Base-by-base conservation (phyloP, 345 rosid species). In the Adansonia digitata region DNA sequence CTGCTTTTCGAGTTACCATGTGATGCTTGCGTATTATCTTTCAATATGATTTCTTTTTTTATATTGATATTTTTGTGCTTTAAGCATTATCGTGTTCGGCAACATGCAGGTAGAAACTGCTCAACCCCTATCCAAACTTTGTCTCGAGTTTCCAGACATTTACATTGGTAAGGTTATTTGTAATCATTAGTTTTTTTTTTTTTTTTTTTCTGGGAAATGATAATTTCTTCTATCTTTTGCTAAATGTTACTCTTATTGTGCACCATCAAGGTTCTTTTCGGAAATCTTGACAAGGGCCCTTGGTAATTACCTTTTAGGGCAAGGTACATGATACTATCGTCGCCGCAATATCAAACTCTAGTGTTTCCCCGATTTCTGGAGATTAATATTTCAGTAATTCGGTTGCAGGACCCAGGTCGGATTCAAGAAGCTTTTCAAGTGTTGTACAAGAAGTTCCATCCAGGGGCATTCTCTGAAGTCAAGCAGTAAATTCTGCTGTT, bases 131-230 rank as follows among this genome's bases (percentile, higher is more conserved):
- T 86, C 96, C 26, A 91, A 91, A 80, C 89, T 95, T 63, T 89
- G 91, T 57, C 88, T 91, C 14, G 97, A 93, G 77, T 95, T 87
- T 74, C 98, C 99, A 12, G 99, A 95, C 76, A 83, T 95, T 57
- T 85, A 80, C 63, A 83, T 95, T 22, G 94, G 99, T 95, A 86
- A 80, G 55, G 56, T 53, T 48, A 72, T 73, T 20, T 5, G 9
- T 4, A 14, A 22, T 42, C 34, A 22, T 51, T 51, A 20, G 55
- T n/a, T n/a, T n/a, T n/a, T n/a, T n/a, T n/a, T n/a, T n/a, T n/a
- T n/a, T 15, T 13, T 57, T 27, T 59, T 31, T 2, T 5, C 60
- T 35, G 26, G 5, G 12, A 46, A 22, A 71, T 64, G 6, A 13
- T 63, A 24, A 71, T 15, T 71, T 35, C 51, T n/a, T n/a, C n/a